These are phyloP conservation scores for Aegle marmelos DNA, from an alignment of 345 rosid species.

Conservation along the genomic window DNA sequence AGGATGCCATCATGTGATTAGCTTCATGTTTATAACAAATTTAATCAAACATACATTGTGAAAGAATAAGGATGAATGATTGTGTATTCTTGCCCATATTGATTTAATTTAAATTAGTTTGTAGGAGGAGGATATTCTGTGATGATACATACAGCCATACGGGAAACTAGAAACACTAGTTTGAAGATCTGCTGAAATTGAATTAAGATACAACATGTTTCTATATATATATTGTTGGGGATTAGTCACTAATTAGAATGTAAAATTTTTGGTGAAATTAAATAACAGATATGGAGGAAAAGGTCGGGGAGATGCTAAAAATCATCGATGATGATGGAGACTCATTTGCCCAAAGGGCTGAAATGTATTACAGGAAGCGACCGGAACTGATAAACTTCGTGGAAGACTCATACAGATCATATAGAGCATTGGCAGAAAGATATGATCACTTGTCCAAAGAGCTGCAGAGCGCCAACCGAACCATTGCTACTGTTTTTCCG, in stretches of 20 bases:
- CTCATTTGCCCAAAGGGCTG: slow-evolving; percentile 68
- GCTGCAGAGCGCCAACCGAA: slow-evolving; percentile 75
- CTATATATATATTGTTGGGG: not conserved
- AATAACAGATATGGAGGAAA: slow-evolving; percentile 69
- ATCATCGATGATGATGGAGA: slow-evolving; percentile 75
- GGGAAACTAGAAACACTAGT: not conserved
- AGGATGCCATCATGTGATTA: not conserved
- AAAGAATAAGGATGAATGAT: not conserved
- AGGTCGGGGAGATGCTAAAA: slow-evolving; percentile 45
- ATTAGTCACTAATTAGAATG: not conserved
- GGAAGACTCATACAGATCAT: slow-evolving; percentile 62
- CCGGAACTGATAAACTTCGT: slow-evolving; percentile 67
- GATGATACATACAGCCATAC: not conserved
- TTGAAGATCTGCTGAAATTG: not conserved
- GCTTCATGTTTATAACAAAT: not conserved
- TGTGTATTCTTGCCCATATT: not conserved
- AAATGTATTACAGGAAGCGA: slow-evolving; percentile 71
- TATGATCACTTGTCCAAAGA: slow-evolving; percentile 65
- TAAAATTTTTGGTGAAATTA: not conserved
- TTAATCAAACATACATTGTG: not conserved
- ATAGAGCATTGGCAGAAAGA: slow-evolving; percentile 75
- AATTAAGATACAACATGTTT: not conserved
- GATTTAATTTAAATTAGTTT: not conserved
- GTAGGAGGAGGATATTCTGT: not conserved
- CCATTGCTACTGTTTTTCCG: slow-evolving; percentile 71